Evolutionary conservation across 495 filamentous ascomycete species (phyloP).

Genomic region (Sordaria brevicollis): DNA sequence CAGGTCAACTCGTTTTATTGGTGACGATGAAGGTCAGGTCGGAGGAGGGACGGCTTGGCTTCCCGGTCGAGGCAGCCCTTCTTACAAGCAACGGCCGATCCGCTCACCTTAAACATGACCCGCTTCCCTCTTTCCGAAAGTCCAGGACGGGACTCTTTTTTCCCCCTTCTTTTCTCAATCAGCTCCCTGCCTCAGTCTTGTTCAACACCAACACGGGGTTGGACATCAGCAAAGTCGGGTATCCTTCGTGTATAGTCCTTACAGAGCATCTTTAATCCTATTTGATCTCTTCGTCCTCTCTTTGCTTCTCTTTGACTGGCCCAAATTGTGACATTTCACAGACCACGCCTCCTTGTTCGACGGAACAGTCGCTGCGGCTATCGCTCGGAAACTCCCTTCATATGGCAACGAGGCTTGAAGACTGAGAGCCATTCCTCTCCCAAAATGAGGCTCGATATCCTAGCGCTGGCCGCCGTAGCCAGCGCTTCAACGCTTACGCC

Average conservation of each 20-base stretch:
- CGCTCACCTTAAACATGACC: neutral
- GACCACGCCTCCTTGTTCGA: neutral
- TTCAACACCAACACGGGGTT: neutral
- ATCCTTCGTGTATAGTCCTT: neutral
- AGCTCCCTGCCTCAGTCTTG: neutral
- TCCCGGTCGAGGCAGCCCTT: neutral
- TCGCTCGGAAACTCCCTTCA: neutral
- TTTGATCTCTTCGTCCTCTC: neutral
- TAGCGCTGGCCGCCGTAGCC: constrained; percentile 28
- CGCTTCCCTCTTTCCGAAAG: neutral
- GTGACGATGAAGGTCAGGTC: neutral
- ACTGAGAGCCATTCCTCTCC: neutral
- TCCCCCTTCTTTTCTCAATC: neutral
- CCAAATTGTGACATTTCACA: neutral
- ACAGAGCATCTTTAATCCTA: neutral
- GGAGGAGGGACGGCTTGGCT: neutral
- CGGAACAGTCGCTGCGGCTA: neutral
- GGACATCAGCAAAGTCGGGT: neutral
- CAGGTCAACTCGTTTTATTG: neutral
- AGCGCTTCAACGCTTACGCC: constrained; percentile 52
- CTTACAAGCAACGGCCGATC: neutral
- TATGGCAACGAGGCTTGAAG: neutral
- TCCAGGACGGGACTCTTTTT: neutral
- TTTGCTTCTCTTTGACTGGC: neutral
- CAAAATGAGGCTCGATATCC: constrained; percentile 21